Evolutionary conservation across 805 yeast genomes (phyloP), one percentile per base, ranked within the genome.

Genomic region (Grigorovia humatica): DNA sequence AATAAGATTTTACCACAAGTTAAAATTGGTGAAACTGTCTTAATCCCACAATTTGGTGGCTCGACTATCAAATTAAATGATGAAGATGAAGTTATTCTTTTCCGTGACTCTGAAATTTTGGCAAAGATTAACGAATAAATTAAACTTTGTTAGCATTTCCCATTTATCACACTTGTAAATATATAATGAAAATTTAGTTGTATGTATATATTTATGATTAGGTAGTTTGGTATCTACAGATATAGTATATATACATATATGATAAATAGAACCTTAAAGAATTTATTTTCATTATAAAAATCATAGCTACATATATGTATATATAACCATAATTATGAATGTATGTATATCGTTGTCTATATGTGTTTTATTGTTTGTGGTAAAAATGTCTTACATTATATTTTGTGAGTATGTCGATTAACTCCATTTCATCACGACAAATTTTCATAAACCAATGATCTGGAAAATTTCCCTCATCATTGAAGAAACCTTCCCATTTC

Each of bases 1-100:
- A 75, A 82, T 64, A 69, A 81, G 57, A 76, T 88, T 52, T 76
- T 81, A 50, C 82, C 90, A 54, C 76, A 83, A 59, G 96, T 93
- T 53, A 74, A 80, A 66, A 81, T 86, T 47, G 99, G 99, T 63
- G 99, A 93, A 75, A 82, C 83, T 63, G 98, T 93, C 47, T 76
- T 93, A 75, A 88, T 93, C 66, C 98, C 98, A 58, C 81, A 85
- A 54, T 91, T 85, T 61, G 99, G 99, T 55, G 99, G 99, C 52
- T 81, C 89, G 59, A 73, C 88, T 57, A 79, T 93, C 71, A 89
- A 86, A 74, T 80, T 93, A 62, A 30, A 43, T 45, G 48, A 44
- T 55, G 95, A 90, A 62, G 85, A 68, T 30, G 76, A 80, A 67
- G 82, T 75, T 64, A 77, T 86, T 61, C 76, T 90, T 64, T 89